Evolutionary conservation across 306 rosid genomes (phyloP), one percentile per base, ranked within the genome.

Genomic region (Vigna hirtella): DNA sequence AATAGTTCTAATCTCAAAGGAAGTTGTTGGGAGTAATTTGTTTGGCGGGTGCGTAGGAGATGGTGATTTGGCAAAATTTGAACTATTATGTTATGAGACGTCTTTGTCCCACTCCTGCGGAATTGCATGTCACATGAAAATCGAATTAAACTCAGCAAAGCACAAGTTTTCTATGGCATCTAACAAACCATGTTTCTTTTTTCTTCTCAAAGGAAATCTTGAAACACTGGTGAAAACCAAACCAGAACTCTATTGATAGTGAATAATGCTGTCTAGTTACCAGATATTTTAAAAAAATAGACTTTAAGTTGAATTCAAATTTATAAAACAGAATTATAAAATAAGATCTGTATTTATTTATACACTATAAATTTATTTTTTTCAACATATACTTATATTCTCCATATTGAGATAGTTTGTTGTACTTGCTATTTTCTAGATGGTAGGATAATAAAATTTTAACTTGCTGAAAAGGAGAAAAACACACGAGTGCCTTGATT

Each of bases 401-500:
- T 26, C 3, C 28, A 26, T 26, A 6, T 7, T 7, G 58, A 38
- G 34, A 57, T 24, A 11, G 16, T 24, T 74, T 61, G 16, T 26
- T 26, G 28, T 26, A 26, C 28, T 2, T 26, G 28, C 3, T 26
- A 26, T 26, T 26, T 26, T 26, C 3, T 26, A 26, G 28, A 26
- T 26, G 28, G 47, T 13, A 5, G 7, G 43, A 30, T 61, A 2
- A 52, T 45, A n/a, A 68, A 81, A 17, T 12, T 14, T 34, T 47
- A 43, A 47, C 50, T 7, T 62, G 34, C 42, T 55, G 1, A 50
- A 62, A 53, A 38, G 52, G 26, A 49, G 72, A 65, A 38, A 40
- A 65, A 38, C n/a, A 65, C 30, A 75, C 74, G 77, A 66, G 30
- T 17, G 66, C 59, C 51, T 71, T 82, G 79, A 66, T 71, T 66